Conservation (phyloP, 192 early-diverging fungal genomes). For the Gonapodya sp. region DNA sequence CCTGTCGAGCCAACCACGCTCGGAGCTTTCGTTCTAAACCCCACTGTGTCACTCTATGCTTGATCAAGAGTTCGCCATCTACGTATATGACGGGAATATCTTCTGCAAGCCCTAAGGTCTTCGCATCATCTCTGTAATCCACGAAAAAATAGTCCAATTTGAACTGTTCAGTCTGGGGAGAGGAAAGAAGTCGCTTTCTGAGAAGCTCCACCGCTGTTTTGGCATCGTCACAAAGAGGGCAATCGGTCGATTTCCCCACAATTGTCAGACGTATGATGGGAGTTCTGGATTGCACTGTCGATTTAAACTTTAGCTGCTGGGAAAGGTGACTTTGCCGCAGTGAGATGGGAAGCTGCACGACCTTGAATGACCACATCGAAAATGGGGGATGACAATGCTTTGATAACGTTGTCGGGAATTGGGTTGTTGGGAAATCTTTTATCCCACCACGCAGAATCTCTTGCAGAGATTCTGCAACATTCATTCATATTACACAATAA, state of each 20-base stretch:
- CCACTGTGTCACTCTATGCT: background rate
- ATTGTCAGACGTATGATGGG: too few species aligned
- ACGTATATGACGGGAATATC: background rate
- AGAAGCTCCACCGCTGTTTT: background rate
- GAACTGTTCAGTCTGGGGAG: background rate
- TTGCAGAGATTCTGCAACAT: too few species aligned
- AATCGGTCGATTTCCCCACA: background rate
- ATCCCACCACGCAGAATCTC: too few species aligned
- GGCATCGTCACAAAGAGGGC: background rate
- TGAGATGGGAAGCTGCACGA: too few species aligned
- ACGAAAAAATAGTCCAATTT: background rate
- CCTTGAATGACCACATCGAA: too few species aligned
- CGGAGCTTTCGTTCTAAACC: background rate
- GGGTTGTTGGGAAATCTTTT: too few species aligned
- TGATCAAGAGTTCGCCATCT: background rate
- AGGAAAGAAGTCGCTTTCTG: background rate
- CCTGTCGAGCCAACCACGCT: background rate
- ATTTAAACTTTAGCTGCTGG: too few species aligned
- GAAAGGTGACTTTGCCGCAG: too few species aligned
- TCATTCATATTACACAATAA: too few species aligned
- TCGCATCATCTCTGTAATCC: background rate
- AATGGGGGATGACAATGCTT: too few species aligned
- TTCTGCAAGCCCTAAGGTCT: background rate
- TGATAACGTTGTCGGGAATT: too few species aligned
- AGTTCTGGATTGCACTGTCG: too few species aligned